Evolutionary conservation across 805 yeast species (phyloP), one percentile per base, ranked within the genome.

Genomic region (Saturnispora silvae): DNA sequence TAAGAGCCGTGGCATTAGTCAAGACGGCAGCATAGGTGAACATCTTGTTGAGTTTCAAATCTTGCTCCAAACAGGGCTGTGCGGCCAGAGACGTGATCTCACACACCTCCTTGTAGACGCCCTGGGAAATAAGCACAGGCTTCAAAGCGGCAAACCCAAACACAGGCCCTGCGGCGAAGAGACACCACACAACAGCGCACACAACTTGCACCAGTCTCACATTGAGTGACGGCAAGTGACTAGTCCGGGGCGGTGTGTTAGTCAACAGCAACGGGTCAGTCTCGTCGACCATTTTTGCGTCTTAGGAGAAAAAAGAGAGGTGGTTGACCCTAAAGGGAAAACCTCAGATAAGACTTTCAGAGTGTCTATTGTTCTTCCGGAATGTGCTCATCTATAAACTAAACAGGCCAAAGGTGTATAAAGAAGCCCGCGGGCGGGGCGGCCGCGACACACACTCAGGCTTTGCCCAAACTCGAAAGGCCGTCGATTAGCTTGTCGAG

Each of bases 111-210:
- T 67, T 57, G 50, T 87, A 89, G 3, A 87, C 79, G 3, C 89
- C 86, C 52, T 89, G 87, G 8, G 65, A 55, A 15, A 85, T 69
- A 31, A 89, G 60, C 9, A 87, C 73, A 5, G 94, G 94, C 53
- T 89, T 89, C 38, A 87, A 63, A 3, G 97, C 96, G 18, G 96
- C 96, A 63, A 87, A 87, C 4, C 97, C 97, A 65, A 87, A 87
- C 11, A 87, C 77, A 1, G 94, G 85, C 5, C 96, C 97, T 0
- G 95, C 96, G 1, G 95, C 85, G 27, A 84, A 64, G 11, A 87
- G 61, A 60, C 96, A 89, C 95, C 95, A 87, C 0, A 67, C 38
- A 14, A 84, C 71, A 20, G 96, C 87, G 58, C 95, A 82, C 2
- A 52, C 33, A 9, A 82, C 69, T 54, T 85, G 94, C 2, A 66